Evolutionary conservation across 1,139 yeast genomes (phyloP).

Genomic region (Trichomonascaceae sp.): DNA sequence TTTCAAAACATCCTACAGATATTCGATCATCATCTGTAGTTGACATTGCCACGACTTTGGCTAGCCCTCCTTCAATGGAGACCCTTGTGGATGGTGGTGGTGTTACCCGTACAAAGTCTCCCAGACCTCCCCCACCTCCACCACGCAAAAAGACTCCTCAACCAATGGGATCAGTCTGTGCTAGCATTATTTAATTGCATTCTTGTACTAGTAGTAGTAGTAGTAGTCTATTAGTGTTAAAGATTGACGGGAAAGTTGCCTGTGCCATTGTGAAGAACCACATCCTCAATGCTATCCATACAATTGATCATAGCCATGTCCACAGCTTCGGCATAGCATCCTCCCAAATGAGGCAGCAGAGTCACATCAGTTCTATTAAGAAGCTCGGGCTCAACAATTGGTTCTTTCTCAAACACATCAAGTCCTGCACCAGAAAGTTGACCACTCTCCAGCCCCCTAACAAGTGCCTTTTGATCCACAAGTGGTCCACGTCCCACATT

Average conservation of each 20-base stretch:
- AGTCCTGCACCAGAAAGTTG: conserved; percentile 62
- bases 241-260: conserved; percentile 5
- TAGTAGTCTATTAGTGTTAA: no score
- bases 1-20: not conserved
- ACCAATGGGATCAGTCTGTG: no score
- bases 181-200: no score
- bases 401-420: conserved; percentile 70
- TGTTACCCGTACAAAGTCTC: conserved; percentile 7
- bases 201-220: no score
- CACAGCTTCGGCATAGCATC: conserved; percentile 42
- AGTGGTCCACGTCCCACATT: conserved; percentile 73
- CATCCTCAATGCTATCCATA: conserved; percentile 8
- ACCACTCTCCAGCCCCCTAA: conserved; percentile 54
- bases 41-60: conserved; percentile 7
- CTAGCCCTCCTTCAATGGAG: conserved; percentile 9
- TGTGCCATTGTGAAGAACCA: conserved; percentile 6
- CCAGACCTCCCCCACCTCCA: conserved; percentile 12
- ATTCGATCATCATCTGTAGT: not conserved
- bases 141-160: conserved; percentile 6
- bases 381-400: conserved; percentile 40
- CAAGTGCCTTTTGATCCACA: conserved; percentile 59
- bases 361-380: conserved; percentile 53
- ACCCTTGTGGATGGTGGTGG: conserved; percentile 10
- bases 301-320: conserved; percentile 8
- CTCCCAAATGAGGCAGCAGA: conserved; percentile 66